Evolutionary conservation across 352 stramenopile species (phyloP).

Genomic region (Phytophthora ramorum): DNA sequence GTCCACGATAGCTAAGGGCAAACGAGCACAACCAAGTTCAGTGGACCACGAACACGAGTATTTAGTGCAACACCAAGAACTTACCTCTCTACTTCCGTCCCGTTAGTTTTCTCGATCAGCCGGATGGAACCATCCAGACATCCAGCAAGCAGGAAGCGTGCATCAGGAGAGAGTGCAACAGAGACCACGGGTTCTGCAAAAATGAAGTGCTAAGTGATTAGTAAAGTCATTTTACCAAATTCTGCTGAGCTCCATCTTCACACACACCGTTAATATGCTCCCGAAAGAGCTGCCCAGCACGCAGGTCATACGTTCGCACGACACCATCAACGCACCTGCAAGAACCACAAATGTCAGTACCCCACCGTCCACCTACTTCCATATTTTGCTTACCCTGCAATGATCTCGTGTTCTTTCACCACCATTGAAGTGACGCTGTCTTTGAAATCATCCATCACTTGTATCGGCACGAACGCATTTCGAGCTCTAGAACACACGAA

Average conservation of each 20-base stretch:
- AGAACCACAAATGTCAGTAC: background rate
- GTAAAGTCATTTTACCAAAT: background rate
- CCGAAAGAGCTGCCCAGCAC: slow-evolving; percentile 64
- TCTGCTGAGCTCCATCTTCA: background rate
- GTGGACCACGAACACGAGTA: background rate
- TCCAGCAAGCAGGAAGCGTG: slow-evolving; percentile 78
- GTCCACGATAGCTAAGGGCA: slow-evolving; percentile 61
- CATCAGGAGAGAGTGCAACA: slow-evolving; percentile 75
- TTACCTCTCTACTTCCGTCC: slow-evolving; percentile 79
- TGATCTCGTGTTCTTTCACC: slow-evolving; percentile 79
- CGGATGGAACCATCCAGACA: slow-evolving; percentile 78
- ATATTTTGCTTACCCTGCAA: slow-evolving; percentile 60
- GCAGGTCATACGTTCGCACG: slow-evolving; percentile 87
- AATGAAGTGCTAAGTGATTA: slow-evolving; percentile 11
- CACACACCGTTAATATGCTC: slow-evolving; percentile 77
- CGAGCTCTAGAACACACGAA: slow-evolving; percentile 50
- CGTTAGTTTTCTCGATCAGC: slow-evolving; percentile 74
- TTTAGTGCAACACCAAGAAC: background rate
- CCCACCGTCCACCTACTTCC: background rate
- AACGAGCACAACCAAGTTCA: slow-evolving; percentile 1
- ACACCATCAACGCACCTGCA: slow-evolving; percentile 83
- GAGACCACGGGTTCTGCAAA: slow-evolving; percentile 79
- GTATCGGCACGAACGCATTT: slow-evolving; percentile 81
- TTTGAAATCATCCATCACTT: slow-evolving; percentile 88
- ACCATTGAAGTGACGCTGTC: slow-evolving; percentile 90